Percentiles rank a stretch among this genome's conserved stretches.
Conservation (phyloP, 495 filamentous ascomycete species). For the Aspergillus carlsbadensis region DNA sequence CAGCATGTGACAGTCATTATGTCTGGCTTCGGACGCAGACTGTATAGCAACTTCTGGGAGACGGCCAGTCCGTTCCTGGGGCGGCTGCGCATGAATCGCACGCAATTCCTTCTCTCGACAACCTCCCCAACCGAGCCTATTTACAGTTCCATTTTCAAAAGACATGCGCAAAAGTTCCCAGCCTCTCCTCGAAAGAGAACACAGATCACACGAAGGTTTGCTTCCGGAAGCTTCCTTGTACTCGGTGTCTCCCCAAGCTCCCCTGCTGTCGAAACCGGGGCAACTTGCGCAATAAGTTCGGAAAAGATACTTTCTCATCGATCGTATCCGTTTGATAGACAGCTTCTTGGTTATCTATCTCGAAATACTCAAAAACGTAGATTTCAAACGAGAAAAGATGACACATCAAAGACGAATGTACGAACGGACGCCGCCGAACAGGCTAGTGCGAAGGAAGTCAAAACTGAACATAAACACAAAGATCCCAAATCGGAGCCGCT, state of each 20-base stretch:
- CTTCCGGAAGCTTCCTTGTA: constrained; percentile 40
- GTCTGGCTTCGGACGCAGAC: constrained; percentile 53
- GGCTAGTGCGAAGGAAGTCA: neutral
- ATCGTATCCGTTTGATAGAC: constrained; percentile 17
- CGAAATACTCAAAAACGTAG: constrained; percentile 31
- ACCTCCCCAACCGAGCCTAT: constrained; percentile 14
- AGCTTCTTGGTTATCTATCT: constrained; percentile 5
- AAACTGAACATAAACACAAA: constrained; percentile 7
- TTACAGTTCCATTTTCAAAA: constrained; percentile 24
- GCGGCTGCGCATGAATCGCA: constrained; percentile 37
- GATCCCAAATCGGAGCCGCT: neutral
- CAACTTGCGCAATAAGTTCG: constrained; percentile 34
- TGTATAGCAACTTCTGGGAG: constrained; percentile 49
- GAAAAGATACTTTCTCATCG: constrained; percentile 30
- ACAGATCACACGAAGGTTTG: constrained; percentile 35
- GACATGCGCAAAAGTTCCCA: constrained; percentile 21
- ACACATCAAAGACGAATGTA: constrained; percentile 8
- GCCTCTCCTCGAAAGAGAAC: constrained; percentile 20
- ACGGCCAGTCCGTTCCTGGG: constrained; percentile 38
- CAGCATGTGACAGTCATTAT: constrained; percentile 51
- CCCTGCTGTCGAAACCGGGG: constrained; percentile 33
- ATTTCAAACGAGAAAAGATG: constrained; percentile 35
- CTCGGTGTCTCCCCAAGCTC: constrained; percentile 36
- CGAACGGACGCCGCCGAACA: constrained; percentile 11
- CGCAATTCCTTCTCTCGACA: constrained; percentile 18